phyloP scores from a whole-genome alignment of 768 basidiomycete genomes.

The Exidia glandulosa region DNA sequence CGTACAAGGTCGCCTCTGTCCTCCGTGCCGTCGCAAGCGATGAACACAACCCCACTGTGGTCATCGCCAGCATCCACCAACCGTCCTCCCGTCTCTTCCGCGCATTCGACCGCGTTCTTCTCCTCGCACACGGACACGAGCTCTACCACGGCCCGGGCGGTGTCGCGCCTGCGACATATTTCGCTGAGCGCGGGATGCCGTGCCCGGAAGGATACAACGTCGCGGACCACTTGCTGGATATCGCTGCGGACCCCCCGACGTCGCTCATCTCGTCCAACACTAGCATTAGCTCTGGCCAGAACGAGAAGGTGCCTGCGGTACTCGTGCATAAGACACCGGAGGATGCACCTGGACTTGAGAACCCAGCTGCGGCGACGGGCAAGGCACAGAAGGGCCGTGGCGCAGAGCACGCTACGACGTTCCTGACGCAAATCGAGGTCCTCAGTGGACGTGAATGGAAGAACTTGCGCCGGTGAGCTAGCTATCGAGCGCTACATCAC shows the following conservation, averaged over 20 bases:
- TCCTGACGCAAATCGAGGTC: slow-evolving; percentile 81
- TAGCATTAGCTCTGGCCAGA: background rate
- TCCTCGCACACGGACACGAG: slow-evolving; percentile 66
- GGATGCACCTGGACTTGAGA: background rate
- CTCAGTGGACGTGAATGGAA: slow-evolving; percentile 81
- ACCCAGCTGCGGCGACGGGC: background rate
- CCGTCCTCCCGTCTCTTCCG: slow-evolving; percentile 82
- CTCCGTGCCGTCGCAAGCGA: slow-evolving; percentile 68
- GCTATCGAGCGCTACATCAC: background rate
- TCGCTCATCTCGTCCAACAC: slow-evolving; percentile 28
- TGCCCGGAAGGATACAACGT: slow-evolving; percentile 82
- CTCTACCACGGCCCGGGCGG: slow-evolving; percentile 73
- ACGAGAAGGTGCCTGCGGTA: background rate
- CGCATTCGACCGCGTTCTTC: slow-evolving; percentile 68
- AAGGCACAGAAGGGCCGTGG: slow-evolving; percentile 7
- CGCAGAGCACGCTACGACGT: slow-evolving; percentile 54
- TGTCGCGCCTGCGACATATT: slow-evolving; percentile 56
- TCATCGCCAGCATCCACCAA: slow-evolving; percentile 83
- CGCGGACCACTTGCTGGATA: slow-evolving; percentile 84
- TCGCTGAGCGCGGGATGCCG: slow-evolving; percentile 36
- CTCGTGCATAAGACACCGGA: background rate
- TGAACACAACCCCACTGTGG: slow-evolving; percentile 55
- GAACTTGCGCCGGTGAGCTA: slow-evolving; percentile 55
- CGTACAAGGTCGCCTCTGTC: slow-evolving; percentile 65
- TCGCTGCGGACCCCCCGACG: slow-evolving; percentile 59